Percentiles rank a stretch among this genome's conserved stretches.
These are phyloP conservation scores for Termitomyces sp. DNA, from an alignment of 768 basidiomycete species.

Conservation along the genomic window DNA sequence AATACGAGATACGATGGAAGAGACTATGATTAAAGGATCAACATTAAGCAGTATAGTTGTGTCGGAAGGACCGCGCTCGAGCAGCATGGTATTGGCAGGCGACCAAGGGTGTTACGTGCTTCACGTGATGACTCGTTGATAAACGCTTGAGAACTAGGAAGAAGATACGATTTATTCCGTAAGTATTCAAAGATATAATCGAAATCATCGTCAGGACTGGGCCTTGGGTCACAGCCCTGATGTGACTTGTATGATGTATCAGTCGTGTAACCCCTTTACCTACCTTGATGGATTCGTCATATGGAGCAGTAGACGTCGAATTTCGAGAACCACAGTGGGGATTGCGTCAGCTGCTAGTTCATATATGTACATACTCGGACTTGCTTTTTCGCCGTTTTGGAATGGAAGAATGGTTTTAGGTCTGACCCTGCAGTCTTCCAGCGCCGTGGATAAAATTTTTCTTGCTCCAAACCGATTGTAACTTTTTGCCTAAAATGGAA, in stretches of 20 bases:
- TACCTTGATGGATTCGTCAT: background rate
- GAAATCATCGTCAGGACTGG: background rate
- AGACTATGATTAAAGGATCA: background rate
- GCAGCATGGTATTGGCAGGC: background rate
- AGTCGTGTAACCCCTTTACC: background rate
- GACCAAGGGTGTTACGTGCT: background rate
- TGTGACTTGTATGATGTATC: background rate
- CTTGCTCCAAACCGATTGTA: background rate
- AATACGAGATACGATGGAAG: background rate
- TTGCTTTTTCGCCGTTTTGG: background rate
- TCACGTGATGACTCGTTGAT: background rate
- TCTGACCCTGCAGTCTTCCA: background rate
- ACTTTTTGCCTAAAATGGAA: too few species aligned
- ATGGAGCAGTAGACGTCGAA: background rate
- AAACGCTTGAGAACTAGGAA: background rate
- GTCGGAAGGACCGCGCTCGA: too few species aligned
- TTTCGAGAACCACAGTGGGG: background rate
- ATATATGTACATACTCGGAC: background rate
- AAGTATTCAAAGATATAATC: too few species aligned
- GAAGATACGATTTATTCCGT: background rate
- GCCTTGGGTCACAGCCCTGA: too few species aligned
- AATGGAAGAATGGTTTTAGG: background rate
- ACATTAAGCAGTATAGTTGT: background rate
- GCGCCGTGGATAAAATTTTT: background rate
- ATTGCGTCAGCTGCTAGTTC: background rate